Evolutionary conservation across 768 basidiomycete genomes (phyloP).

Genomic region (Paxillus ammoniavirescens): DNA sequence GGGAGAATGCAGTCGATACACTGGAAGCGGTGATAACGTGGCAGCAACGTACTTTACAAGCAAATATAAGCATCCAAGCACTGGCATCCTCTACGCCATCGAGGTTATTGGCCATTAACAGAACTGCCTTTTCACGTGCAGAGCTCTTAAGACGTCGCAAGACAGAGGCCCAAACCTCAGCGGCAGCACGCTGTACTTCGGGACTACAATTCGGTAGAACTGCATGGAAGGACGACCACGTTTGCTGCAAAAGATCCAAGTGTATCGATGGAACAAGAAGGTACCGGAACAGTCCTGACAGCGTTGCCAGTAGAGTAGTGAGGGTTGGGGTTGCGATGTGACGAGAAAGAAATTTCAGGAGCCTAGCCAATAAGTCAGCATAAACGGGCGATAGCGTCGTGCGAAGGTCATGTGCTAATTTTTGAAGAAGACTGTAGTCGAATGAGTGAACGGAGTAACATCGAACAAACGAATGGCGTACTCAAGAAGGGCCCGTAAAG

Average conservation of each 20-base stretch:
- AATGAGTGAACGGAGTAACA: constrained; percentile 11
- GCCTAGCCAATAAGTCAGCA: constrained; percentile 47
- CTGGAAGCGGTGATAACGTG: constrained; percentile 4
- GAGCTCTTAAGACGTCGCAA: constrained; percentile 68
- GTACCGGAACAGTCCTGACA: constrained; percentile 69
- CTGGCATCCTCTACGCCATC: constrained; percentile 58
- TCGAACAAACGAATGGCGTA: constrained; percentile 34
- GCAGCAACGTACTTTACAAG: constrained; percentile 60
- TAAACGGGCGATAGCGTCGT: constrained; percentile 69
- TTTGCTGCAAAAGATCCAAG: constrained; percentile 49
- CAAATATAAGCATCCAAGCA: constrained; percentile 74
- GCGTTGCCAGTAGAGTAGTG: constrained; percentile 62
- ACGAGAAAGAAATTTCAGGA: constrained; percentile 57
- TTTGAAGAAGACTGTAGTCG: constrained; percentile 64
- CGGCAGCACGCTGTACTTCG: constrained; percentile 73
- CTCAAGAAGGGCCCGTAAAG: constrained; percentile 73
- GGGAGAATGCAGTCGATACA: not conserved
- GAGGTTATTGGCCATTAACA: constrained; percentile 50
- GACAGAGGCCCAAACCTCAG: constrained; percentile 85
- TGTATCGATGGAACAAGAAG: constrained; percentile 65
- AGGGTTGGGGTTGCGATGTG: constrained; percentile 60
- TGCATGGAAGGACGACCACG: constrained; percentile 55
- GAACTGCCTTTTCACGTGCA: constrained; percentile 54
- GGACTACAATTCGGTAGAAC: constrained; percentile 58
- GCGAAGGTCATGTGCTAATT: constrained; percentile 78